Evolutionary conservation across 2,329 filamentous ascomycete genomes (phyloP).

Genomic region (Phyllosticta citribraziliensis): DNA sequence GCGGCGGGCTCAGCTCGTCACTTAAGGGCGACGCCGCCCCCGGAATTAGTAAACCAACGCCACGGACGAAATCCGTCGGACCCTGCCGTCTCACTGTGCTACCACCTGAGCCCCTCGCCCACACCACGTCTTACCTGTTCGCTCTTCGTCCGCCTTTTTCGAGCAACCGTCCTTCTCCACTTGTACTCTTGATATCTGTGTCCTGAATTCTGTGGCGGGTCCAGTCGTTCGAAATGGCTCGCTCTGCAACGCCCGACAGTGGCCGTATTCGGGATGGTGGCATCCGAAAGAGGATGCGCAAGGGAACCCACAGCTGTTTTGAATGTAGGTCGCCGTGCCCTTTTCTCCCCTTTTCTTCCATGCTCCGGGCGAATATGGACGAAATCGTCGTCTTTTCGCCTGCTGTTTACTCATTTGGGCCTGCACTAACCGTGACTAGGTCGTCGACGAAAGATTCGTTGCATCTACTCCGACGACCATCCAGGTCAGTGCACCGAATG

Average conservation of each 20-base stretch:
- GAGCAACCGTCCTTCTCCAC: not conserved
- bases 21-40: not conserved
- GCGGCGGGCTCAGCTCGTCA: not conserved
- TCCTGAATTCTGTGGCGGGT: not conserved
- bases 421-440: slow-evolving; percentile 20
- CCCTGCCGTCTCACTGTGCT: not conserved
- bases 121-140: not conserved
- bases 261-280: slow-evolving; percentile 14
- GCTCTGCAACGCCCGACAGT: slow-evolving; percentile 6
- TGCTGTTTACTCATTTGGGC: slow-evolving; percentile 7
- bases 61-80: not conserved
- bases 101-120: not conserved
- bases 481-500: slow-evolving; percentile 36
- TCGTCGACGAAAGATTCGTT: slow-evolving; percentile 41
- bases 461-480: slow-evolving; percentile 33
- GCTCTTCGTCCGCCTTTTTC: not conserved
- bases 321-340: slow-evolving; percentile 26
- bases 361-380: not conserved
- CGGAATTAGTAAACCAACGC: not conserved
- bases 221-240: not conserved
- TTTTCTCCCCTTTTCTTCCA: not conserved
- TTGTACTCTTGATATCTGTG: not conserved
- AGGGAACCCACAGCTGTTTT: slow-evolving; percentile 35
- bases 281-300: slow-evolving; percentile 33
- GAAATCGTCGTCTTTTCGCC: not conserved